These are phyloP conservation scores for Senecio squalidus DNA, from an alignment of 140 eudicot species.

Conservation along the genomic window DNA sequence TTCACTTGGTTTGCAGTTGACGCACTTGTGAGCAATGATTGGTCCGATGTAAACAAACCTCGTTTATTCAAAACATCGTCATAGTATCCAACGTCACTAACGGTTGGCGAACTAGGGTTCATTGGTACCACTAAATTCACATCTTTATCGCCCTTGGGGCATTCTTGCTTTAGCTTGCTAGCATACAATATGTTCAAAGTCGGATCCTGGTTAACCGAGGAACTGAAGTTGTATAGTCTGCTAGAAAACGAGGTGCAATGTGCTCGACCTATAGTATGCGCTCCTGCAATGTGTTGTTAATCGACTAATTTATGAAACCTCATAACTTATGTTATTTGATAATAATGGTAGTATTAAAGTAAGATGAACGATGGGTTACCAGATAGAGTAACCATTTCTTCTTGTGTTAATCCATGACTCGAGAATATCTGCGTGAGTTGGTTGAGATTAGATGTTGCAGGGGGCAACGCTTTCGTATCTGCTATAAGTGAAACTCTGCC, in stretches of 20 bases:
- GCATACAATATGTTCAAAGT: conserved; percentile 44
- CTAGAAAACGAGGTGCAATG: conserved; percentile 58
- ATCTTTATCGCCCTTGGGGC: conserved; percentile 39
- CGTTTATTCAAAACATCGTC: conserved; percentile 37
- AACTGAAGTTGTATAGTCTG: conserved; percentile 54
- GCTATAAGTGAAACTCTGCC: conserved; percentile 50
- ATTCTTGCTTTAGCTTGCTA: conserved; percentile 39
- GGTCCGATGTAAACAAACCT: conserved; percentile 72
- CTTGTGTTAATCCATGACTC: conserved; percentile 48
- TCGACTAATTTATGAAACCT: too few relatives aligned
- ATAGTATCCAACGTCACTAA: conserved; percentile 43
- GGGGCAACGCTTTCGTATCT: conserved; percentile 46
- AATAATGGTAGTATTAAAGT: not conserved
- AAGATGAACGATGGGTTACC: conserved; percentile 3
- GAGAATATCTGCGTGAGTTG: conserved; percentile 53
- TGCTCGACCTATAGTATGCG: conserved; percentile 70
- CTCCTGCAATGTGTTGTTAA: conserved; percentile 46
- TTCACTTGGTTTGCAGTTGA: conserved; percentile 47
- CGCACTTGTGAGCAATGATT: conserved; percentile 39
- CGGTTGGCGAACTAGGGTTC: conserved; percentile 55
- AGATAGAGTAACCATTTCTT: conserved; percentile 66
- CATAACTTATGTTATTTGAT: too few relatives aligned
- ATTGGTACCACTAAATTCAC: conserved; percentile 62
- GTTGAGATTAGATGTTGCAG: conserved; percentile 36
- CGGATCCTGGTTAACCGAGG: conserved; percentile 45